These are phyloP conservation scores for Blumeriella jaapii DNA, from an alignment of 2,329 filamentous ascomycete genomes.

Conservation along the genomic window DNA sequence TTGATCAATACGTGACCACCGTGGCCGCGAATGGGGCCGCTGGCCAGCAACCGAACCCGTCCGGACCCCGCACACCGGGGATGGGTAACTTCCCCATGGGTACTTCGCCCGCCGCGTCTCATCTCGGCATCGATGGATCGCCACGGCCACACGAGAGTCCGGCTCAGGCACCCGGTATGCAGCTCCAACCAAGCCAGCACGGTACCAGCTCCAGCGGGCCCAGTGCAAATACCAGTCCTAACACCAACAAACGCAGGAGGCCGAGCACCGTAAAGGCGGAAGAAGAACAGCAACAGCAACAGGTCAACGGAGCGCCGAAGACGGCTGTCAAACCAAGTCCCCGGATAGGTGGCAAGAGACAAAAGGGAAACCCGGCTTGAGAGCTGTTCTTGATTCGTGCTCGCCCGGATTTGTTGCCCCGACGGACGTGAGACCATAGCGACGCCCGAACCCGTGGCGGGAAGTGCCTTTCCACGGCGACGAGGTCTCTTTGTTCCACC, in stretches of 20 bases:
- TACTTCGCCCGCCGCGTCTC: slow-evolving; percentile 46
- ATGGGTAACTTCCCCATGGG: slow-evolving; percentile 40
- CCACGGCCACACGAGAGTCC: slow-evolving; percentile 48
- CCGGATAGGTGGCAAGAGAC: slow-evolving; percentile 29
- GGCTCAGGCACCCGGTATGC: slow-evolving; percentile 51
- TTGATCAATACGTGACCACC: slow-evolving; percentile 46
- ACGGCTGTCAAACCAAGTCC: slow-evolving; percentile 31
- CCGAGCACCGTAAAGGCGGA: slow-evolving; percentile 30
- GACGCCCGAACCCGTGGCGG: too few species aligned
- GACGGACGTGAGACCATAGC: too few species aligned
- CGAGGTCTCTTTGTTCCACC: not conserved
- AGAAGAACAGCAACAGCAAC: slow-evolving; percentile 18
- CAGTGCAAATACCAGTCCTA: slow-evolving; percentile 48
- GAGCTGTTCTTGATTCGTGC: not conserved
- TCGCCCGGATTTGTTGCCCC: not conserved
- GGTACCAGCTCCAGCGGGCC: slow-evolving; percentile 54
- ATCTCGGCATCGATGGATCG: slow-evolving; percentile 46
- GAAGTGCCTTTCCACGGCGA: too few species aligned
- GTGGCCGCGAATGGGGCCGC: slow-evolving; percentile 28
- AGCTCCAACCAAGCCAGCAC: slow-evolving; percentile 56
- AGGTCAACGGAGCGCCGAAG: slow-evolving; percentile 23
- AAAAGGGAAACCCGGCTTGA: slow-evolving; percentile 25
- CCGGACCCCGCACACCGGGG: slow-evolving; percentile 24
- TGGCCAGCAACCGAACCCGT: slow-evolving; percentile 15
- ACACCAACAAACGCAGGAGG: slow-evolving; percentile 30